Evolutionary conservation across 108 stramenopile species (phyloP).

Genomic region (Schizochytrium sp.): DNA sequence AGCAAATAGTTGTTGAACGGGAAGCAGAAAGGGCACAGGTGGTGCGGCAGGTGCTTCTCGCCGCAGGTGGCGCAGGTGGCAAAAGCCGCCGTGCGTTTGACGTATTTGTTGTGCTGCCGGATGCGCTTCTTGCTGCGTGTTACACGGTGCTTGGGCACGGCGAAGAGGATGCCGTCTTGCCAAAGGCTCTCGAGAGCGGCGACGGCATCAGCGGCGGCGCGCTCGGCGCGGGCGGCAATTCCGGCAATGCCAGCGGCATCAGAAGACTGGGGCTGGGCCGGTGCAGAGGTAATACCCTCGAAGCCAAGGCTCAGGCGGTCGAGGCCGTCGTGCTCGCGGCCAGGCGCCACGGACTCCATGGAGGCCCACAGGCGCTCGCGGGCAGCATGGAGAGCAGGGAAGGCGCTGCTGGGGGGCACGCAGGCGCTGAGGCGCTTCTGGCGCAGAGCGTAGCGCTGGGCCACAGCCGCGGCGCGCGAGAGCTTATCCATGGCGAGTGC

Average conservation of each 20-base stretch:
- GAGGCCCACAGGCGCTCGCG: no score
- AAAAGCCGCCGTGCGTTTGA: slow-evolving; percentile 12
- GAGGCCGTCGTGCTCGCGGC: no score
- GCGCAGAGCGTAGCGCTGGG: neutral
- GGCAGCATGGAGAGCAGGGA: neutral
- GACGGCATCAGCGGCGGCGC: neutral
- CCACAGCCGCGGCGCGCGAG: neutral
- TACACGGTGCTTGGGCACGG: slow-evolving; percentile 37
- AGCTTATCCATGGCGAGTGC: neutral
- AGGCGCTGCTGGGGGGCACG: slow-evolving; percentile 21
- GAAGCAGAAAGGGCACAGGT: slow-evolving; percentile 56
- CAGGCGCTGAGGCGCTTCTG: neutral
- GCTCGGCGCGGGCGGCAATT: neutral
- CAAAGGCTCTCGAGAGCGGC: slow-evolving; percentile 27
- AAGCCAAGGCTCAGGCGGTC: neutral
- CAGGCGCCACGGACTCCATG: no score
- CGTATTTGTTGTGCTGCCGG: neutral
- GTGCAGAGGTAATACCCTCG: neutral
- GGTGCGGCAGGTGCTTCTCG: slow-evolving; percentile 46
- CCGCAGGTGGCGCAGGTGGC: slow-evolving; percentile 38
- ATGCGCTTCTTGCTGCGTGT: slow-evolving; percentile 8
- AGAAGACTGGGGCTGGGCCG: neutral
- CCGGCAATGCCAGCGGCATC: neutral
- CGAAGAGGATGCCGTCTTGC: slow-evolving; percentile 33
- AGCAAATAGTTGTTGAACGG: neutral